Conservation (phyloP, 495 filamentous ascomycete species). For the Penicillium canescens region DNA sequence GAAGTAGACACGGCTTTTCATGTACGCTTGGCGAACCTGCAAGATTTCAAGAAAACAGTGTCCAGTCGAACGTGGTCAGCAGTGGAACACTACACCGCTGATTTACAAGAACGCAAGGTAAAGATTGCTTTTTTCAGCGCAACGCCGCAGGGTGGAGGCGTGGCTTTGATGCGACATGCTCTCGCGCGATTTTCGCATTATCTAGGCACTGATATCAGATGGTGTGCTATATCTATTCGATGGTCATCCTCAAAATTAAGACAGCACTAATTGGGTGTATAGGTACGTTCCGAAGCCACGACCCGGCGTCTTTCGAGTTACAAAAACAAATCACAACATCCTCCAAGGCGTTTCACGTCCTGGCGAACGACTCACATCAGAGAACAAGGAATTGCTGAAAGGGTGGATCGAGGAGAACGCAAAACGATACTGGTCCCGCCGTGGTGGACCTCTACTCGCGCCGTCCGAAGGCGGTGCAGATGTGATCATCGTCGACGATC, state of each 20-base stretch:
- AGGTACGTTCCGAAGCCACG: conserved; percentile 81
- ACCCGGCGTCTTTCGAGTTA: conserved; percentile 81
- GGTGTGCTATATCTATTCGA: conserved; percentile 51
- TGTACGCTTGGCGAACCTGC: conserved; percentile 58
- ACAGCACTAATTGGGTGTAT: not conserved
- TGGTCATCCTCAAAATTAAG: no score
- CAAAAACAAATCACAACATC: conserved; percentile 92
- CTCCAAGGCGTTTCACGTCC: conserved; percentile 77
- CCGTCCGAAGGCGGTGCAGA: conserved; percentile 75
- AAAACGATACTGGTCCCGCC: conserved; percentile 70
- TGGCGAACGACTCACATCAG: conserved; percentile 57
- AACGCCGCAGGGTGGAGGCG: conserved; percentile 85
- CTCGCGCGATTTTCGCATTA: conserved; percentile 70
- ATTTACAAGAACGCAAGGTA: conserved; percentile 64
- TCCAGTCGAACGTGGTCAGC: conserved; percentile 64
- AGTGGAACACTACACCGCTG: conserved; percentile 64
- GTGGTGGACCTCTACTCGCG: conserved; percentile 66
- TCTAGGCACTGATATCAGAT: conserved; percentile 69
- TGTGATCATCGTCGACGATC: conserved; percentile 80
- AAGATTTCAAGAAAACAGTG: conserved; percentile 67
- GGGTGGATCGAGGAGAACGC: conserved; percentile 82
- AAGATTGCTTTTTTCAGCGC: conserved; percentile 84
- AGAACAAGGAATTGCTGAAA: conserved; percentile 59
- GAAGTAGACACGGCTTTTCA: conserved; percentile 69
- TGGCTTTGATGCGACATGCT: conserved; percentile 87